Evolutionary conservation across 1,284 basidiomycete genomes (phyloP).

Genomic region (Laetiporus sulphureus): DNA sequence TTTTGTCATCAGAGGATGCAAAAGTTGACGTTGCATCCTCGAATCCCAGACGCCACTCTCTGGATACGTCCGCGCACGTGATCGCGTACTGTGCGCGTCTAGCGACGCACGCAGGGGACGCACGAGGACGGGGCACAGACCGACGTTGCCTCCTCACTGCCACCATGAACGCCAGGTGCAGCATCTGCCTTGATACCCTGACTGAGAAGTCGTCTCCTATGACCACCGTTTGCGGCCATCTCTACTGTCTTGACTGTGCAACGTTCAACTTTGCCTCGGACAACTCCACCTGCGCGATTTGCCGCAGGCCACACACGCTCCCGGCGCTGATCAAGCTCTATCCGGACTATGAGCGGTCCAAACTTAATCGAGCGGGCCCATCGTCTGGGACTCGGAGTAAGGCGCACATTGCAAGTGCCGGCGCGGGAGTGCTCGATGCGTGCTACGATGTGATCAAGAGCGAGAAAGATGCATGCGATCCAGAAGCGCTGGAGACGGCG

Average conservation of each 20-base stretch:
- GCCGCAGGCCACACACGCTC: conserved; percentile 16
- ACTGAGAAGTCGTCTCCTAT: conserved; percentile 9
- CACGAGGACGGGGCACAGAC: conserved; percentile 3
- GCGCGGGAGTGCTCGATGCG: conserved; percentile 1
- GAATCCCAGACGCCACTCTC: no score
- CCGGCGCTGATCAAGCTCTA: conserved; percentile 20
- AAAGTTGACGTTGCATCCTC: no score
- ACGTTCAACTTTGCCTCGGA: conserved; percentile 18
- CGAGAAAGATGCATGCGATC: background rate
- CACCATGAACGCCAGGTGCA: conserved; percentile 17
- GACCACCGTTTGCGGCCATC: conserved; percentile 22
- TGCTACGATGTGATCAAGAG: conserved; percentile 4
- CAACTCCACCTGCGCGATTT: conserved; percentile 18
- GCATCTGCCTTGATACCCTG: conserved; percentile 21
- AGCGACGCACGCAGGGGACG: background rate
- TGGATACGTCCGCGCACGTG: conserved; percentile 8
- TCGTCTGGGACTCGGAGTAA: background rate
- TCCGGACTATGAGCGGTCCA: conserved; percentile 9
- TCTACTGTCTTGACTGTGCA: conserved; percentile 24
- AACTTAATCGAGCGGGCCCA: background rate
- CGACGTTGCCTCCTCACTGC: conserved; percentile 7
- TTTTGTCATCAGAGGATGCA: no score
- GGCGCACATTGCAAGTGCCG: background rate
- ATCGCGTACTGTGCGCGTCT: background rate
- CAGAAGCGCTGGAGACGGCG: background rate